phyloP scores from a whole-genome alignment of 208 protist species.

The Trypanosomatidae sp. region DNA sequence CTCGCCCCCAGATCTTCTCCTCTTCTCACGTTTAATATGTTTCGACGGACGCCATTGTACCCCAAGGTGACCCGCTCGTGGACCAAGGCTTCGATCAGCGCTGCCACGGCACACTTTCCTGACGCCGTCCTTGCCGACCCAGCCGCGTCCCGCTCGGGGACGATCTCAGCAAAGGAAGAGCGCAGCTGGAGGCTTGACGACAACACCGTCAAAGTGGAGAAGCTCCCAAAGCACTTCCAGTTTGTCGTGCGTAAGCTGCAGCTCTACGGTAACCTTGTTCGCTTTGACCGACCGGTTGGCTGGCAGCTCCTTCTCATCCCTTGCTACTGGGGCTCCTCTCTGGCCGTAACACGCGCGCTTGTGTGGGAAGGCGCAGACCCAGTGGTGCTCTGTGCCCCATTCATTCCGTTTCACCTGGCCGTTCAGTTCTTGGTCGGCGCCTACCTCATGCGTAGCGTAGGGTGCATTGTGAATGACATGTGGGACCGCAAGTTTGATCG shows the following conservation, averaged over 20 bases:
- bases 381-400: slow-evolving; percentile 66
- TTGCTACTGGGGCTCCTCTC: slow-evolving; percentile 76
- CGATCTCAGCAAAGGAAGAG: slow-evolving; percentile 62
- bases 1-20: neutral
- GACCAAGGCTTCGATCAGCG: slow-evolving; percentile 65
- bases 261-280: slow-evolving; percentile 65
- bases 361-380: slow-evolving; percentile 89
- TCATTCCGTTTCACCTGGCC: slow-evolving; percentile 77
- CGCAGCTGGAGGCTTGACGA: slow-evolving; percentile 64
- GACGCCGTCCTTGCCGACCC: slow-evolving; percentile 65
- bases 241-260: slow-evolving; percentile 30
- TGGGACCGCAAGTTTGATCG: slow-evolving; percentile 78
- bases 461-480: slow-evolving; percentile 88
- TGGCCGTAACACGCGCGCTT: slow-evolving; percentile 79
- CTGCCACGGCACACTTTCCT: slow-evolving; percentile 71
- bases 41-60: slow-evolving; percentile 48
- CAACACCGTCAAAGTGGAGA: slow-evolving; percentile 18
- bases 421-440: slow-evolving; percentile 64
- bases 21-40: slow-evolving; percentile 30
- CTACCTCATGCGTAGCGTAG: slow-evolving; percentile 80
- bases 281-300: slow-evolving; percentile 66
- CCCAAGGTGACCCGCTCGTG: slow-evolving; percentile 71
- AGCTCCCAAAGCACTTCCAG: slow-evolving; percentile 43
- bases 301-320: slow-evolving; percentile 76
- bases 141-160: slow-evolving; percentile 33